Conservation (phyloP, 225 moss, liverwort and hornwort species). For the Antitrichia curtipendula region DNA sequence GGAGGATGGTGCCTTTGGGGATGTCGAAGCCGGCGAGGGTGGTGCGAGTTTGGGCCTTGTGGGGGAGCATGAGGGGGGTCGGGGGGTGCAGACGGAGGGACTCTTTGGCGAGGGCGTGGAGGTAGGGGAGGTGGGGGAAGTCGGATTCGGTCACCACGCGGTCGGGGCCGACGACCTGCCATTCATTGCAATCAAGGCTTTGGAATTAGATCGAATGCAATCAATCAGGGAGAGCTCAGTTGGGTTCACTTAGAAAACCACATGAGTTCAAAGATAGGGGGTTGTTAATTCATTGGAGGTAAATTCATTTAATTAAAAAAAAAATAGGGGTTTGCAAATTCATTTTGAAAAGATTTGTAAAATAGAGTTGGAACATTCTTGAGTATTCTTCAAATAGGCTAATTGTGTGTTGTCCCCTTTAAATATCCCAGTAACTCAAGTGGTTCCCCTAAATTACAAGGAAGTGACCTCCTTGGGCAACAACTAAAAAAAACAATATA, state of each 20-base stretch:
- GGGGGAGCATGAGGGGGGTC: constrained; percentile 85
- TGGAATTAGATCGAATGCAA: not conserved
- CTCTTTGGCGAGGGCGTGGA: constrained; percentile 78
- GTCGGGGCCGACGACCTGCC: constrained; percentile 56
- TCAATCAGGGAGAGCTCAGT: not conserved
- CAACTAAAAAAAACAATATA: too few species aligned
- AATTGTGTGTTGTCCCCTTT: not conserved
- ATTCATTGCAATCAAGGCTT: not conserved
- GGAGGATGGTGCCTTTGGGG: constrained; percentile 63
- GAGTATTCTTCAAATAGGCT: not conserved
- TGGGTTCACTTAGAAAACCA: not conserved
- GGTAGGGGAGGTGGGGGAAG: constrained; percentile 53
- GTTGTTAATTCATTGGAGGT: not conserved
- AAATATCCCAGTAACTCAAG: not conserved
- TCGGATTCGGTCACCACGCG: constrained; percentile 53
- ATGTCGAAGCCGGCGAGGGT: constrained; percentile 67
- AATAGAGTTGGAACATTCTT: not conserved
- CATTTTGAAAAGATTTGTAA: not conserved
- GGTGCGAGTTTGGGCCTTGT: constrained; percentile 59
- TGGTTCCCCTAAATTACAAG: too few species aligned
- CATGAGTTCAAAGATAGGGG: not conserved
- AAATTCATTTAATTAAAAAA: not conserved
- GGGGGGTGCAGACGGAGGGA: constrained; percentile 82
- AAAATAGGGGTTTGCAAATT: too few species aligned
- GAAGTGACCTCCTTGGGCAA: too few species aligned